Base-by-base conservation (phyloP, 2,329 filamentous ascomycete genomes). In the Atkinsonella texensis region DNA sequence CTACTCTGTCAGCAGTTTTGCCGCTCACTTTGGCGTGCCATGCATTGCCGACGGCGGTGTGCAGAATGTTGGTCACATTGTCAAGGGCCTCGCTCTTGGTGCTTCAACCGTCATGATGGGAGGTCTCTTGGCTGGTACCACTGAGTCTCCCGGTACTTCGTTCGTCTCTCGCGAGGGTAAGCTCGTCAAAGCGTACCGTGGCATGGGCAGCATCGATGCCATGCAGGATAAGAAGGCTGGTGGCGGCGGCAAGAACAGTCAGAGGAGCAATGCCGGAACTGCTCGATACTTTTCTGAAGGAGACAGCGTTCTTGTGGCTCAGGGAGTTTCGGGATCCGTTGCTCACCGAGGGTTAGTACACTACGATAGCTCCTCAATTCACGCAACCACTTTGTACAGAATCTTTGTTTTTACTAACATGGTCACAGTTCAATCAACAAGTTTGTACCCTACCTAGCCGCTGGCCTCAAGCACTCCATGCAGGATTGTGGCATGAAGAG, bases 141-240 rank as follows among this genome's bases (percentile, higher is more conserved):
- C 91, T 42, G 93, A 98, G 74, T 97, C 91, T 39, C 93, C 93
- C 38, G 94, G 93, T 58, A 90, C 91, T 58, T 97, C 94, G 59
- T 97, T 95, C 65, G 89, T 98, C 60, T 95, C 88, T 64, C 85
- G 87, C 55, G 91, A 97, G 72, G 93, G 93, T 58, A 94, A 97
- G 79, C 84, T 98, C 51, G 91, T 98, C 70, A 98, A 98, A 80
- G 90, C 93, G 41, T 98, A 98, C 79, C 87, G 93, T 70, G 93
- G 93, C 54, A 98, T 98, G 93, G 93, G 93, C 59, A 90, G 85
- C 71, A 98, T 98, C 66, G 93, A 96, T 63, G 93, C 93, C 59
- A 98, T 98, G 93, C 90, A 97, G 74, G 91, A 97, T 74, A 95
- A 93, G 81, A 95, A 95, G 78, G 89, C 90, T 11, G 89, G 87